phyloP scores from a whole-genome alignment of 2,329 filamentous ascomycete genomes.

The Fusarium proliferatum region DNA sequence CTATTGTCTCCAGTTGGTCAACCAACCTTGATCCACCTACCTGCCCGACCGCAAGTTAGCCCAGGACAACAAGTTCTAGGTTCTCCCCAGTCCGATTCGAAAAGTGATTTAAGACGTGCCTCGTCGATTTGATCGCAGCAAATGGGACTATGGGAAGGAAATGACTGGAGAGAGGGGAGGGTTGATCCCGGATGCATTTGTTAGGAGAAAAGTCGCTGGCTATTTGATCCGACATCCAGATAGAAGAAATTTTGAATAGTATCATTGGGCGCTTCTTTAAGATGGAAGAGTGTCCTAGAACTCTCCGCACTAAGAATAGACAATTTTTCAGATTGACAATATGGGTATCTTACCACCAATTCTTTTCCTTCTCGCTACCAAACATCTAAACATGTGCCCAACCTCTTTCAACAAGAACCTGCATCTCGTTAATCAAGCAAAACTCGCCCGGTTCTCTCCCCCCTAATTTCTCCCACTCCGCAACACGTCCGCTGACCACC shows the following conservation, averaged over 20 bases:
- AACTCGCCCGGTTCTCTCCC: constrained; percentile 59
- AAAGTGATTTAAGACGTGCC: background rate
- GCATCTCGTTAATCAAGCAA: constrained; percentile 71
- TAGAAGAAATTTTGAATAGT: too few relatives aligned
- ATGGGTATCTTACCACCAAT: constrained; percentile 27
- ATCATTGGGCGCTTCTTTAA: background rate
- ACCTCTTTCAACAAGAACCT: constrained; percentile 66
- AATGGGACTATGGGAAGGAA: background rate
- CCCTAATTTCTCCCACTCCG: constrained; percentile 52
- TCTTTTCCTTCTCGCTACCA: background rate
- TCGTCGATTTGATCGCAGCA: background rate
- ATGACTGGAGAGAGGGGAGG: background rate
- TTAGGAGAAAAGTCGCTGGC: too few relatives aligned
- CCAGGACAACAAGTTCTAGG: background rate
- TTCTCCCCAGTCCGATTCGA: background rate
- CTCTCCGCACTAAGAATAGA: background rate
- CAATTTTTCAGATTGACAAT: background rate
- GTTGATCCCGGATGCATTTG: background rate
- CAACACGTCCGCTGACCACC: constrained; percentile 53
- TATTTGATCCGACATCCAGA: background rate
- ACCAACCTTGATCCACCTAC: background rate
- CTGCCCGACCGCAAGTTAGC: background rate
- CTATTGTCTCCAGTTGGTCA: background rate
- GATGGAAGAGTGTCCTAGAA: background rate
- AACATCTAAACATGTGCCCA: constrained; percentile 61